Evolutionary conservation across 495 filamentous ascomycete species (phyloP).

Genomic region (Penicillium bovifimosum): DNA sequence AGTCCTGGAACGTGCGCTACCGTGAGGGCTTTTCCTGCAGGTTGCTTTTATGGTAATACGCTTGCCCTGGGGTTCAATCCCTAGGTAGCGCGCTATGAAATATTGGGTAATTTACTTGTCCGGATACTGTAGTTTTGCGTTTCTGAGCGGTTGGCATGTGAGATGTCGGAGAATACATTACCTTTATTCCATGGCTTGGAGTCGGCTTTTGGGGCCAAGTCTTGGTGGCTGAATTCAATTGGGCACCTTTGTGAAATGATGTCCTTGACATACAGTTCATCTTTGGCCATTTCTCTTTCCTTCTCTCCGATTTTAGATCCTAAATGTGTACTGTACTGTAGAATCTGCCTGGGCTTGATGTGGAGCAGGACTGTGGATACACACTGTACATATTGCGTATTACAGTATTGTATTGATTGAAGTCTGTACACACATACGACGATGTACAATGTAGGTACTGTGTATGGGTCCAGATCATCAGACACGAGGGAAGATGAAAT

Average conservation of each 20-base stretch:
- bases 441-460: not conserved
- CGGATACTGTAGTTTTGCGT: no score
- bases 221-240: no score
- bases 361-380: slow-evolving; percentile 1
- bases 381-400: not conserved
- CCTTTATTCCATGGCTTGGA: not conserved
- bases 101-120: no score
- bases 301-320: no score
- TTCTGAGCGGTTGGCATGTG: not conserved
- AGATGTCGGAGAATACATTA: not conserved
- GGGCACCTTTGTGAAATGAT: no score
- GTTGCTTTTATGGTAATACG: not conserved
- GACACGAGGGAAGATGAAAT: not conserved
- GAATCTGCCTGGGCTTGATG: not conserved
- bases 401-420: not conserved
- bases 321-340: no score
- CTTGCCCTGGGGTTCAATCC: not conserved
- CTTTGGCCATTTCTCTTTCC: not conserved
- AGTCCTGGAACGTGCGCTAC: not conserved
- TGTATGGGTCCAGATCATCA: not conserved
- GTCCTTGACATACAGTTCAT: no score
- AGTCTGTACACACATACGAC: not conserved
- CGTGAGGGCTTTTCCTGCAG: not conserved
- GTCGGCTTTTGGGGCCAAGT: no score
- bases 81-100: not conserved